Evolutionary conservation across 768 basidiomycete genomes (phyloP).

Genomic region (Nevesoporus exiguus): DNA sequence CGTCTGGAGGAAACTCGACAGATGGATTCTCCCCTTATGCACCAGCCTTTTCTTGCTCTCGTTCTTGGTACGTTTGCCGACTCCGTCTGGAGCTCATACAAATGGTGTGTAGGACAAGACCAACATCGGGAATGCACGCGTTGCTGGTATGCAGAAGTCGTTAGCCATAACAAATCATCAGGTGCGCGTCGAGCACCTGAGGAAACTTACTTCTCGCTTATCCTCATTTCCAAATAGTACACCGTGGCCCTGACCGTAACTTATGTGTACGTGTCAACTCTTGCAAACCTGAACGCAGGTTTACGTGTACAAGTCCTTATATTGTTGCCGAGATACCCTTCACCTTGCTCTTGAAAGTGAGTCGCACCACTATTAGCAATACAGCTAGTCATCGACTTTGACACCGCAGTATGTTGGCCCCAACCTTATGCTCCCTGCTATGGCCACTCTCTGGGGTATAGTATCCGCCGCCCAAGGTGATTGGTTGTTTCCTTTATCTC

Average conservation of each 20-base stretch:
- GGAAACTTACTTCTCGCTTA: background rate
- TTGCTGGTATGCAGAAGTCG: conserved; percentile 56
- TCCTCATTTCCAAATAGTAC: conserved; percentile 29
- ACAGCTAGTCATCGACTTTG: background rate
- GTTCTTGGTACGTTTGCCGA: conserved; percentile 40
- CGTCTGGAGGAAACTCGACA: conserved; percentile 36
- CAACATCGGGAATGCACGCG: conserved; percentile 58
- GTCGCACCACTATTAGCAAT: background rate
- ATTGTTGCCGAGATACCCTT: conserved; percentile 49
- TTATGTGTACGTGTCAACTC: background rate
- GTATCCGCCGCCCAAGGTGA: background rate
- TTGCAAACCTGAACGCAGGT: background rate
- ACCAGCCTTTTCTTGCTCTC: conserved; percentile 47
- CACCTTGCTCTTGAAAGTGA: conserved; percentile 49
- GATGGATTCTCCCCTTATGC: conserved; percentile 46
- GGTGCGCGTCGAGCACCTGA: conserved; percentile 6
- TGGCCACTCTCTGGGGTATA: background rate
- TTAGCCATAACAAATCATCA: conserved; percentile 34
- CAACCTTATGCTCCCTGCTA: background rate
- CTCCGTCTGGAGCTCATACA: background rate
- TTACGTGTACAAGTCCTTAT: conserved; percentile 37
- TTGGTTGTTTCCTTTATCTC: background rate
- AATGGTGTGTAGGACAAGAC: conserved; percentile 30
- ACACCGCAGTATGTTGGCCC: background rate
- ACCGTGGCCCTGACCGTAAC: conserved; percentile 32